Conservation (phyloP, 495 filamentous ascomycete genomes). For the Lasiosphaeriaceae sp. region DNA sequence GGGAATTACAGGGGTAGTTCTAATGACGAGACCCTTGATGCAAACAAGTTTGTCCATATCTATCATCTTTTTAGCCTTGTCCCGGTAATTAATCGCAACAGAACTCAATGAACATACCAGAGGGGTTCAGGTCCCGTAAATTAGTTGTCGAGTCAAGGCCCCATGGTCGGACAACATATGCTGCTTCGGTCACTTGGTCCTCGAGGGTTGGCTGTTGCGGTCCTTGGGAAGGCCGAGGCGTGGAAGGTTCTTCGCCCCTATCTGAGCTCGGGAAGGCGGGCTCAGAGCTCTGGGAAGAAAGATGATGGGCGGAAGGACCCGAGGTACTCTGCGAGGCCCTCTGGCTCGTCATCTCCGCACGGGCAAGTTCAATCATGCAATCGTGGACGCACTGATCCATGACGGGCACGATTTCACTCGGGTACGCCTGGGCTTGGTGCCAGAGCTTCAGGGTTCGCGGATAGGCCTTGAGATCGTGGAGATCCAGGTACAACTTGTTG, state of each 20-base stretch:
- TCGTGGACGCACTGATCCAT: slow-evolving; percentile 96
- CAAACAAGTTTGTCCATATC: slow-evolving; percentile 96
- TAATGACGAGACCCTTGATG: slow-evolving; percentile 95
- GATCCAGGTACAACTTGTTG: slow-evolving; percentile 80
- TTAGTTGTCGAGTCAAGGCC: slow-evolving; percentile 86
- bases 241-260: slow-evolving; percentile 45
- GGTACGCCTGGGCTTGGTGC: slow-evolving; percentile 90
- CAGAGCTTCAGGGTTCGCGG: slow-evolving; percentile 89
- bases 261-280: slow-evolving; percentile 74
- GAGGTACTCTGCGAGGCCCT: slow-evolving; percentile 52
- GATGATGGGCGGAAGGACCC: slow-evolving; percentile 29
- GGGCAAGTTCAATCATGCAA: slow-evolving; percentile 83
- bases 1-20: slow-evolving; percentile 91
- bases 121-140: slow-evolving; percentile 90
- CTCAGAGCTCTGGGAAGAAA: slow-evolving; percentile 58
- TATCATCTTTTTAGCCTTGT: neutral
- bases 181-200: slow-evolving; percentile 62
- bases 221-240: slow-evolving; percentile 24
- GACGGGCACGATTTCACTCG: slow-evolving; percentile 89
- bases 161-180: slow-evolving; percentile 84
- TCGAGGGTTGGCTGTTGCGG: slow-evolving; percentile 38
- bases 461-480: slow-evolving; percentile 86
- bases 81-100: neutral
- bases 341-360: slow-evolving; percentile 71
- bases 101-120: slow-evolving; percentile 41